Evolutionary conservation across 2,329 filamentous ascomycete genomes (phyloP), one percentile per base, ranked within the genome.

Genomic region (Diplodia scrobiculata): DNA sequence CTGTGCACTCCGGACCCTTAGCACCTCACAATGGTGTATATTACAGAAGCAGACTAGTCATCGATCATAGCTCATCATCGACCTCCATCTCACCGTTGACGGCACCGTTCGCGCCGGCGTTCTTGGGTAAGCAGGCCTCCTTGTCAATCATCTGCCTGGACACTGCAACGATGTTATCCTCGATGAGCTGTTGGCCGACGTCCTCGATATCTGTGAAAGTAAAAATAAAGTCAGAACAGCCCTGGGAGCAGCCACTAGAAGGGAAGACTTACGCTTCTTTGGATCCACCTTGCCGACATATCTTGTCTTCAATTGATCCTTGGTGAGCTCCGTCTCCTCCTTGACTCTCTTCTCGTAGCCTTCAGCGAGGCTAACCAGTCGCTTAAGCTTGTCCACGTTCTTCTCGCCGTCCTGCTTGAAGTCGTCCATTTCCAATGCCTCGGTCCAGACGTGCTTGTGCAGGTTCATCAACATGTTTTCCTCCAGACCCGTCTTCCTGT

Each of bases 401-500:
- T 90, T 87, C 70, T 88, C 84, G 66, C 89, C 91, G 76, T 98
- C 94, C 66, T 87, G 82, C 70, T 89, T 86, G 84, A 99, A 99
- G 79, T 98, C 93, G 68, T 94, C 91, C 92, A 99, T 98, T 77
- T 97, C 88, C 70, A 99, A 80, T 5, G 94, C 95, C 79, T 99
- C 95, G 0, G 96, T 99, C 95, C 95, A 99, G 52, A 97, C 93
- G 72, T 98, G 95, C 84, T 99, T 99, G 86, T 99, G 95, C 71
- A 99, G 83, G 78, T 99, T 99, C 96, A 99, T 99, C 74, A 99
- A 81, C 95, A 99, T 99, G 80, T 97, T 98, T 84, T 99, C 96
- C 79, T 99, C 95, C 60, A 99, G 84, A 0, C 92, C 94, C 0
- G 94, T 97, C 84, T 99, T 99, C 76, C 94, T 86, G 81, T 99